These are phyloP conservation scores for Proteromonas lacertae DNA, from an alignment of 352 stramenopile genomes.

Conservation along the genomic window DNA sequence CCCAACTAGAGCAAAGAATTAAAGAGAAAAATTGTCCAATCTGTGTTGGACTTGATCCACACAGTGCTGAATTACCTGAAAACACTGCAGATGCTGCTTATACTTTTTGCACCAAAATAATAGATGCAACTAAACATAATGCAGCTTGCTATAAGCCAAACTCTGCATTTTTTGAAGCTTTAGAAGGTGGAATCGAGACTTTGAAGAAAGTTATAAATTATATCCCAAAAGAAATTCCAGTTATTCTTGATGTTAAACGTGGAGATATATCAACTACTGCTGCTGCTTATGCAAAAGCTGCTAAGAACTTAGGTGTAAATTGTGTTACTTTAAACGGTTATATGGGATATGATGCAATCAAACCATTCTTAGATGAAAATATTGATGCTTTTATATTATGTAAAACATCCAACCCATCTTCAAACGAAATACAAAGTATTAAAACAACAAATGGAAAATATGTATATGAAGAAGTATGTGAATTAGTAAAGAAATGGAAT, in stretches of 20 bases:
- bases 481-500: conserved; percentile 8
- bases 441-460: not conserved
- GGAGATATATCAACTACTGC: conserved; percentile 93
- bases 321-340: conserved; percentile 82
- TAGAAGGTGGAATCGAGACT: conserved; percentile 24
- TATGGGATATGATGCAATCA: conserved; percentile 87
- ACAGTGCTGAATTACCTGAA: conserved; percentile 26
- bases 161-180: conserved; percentile 87
- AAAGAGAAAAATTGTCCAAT: conserved; percentile 63
- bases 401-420: conserved; percentile 92
- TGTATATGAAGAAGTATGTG: conserved; percentile 13
- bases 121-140: conserved; percentile 57
- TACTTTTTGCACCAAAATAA: conserved; percentile 66
- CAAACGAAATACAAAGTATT: conserved; percentile 5
- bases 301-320: conserved; percentile 23
- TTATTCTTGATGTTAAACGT: conserved; percentile 86
- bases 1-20: conserved; percentile 34
- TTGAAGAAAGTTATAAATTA: conserved; percentile 45
- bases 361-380: conserved; percentile 50
- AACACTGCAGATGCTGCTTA: conserved; percentile 45
- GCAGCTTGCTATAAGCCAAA: conserved; percentile 93
- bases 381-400: conserved; percentile 83
- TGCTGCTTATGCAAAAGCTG: conserved; percentile 15
- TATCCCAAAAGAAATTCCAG: conserved; percentile 51
- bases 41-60: conserved; percentile 86